Percentiles rank a stretch among this genome's conserved stretches.
Conservation (phyloP, 2,329 filamentous ascomycete species). For the Berkeleyomyces basicola region DNA sequence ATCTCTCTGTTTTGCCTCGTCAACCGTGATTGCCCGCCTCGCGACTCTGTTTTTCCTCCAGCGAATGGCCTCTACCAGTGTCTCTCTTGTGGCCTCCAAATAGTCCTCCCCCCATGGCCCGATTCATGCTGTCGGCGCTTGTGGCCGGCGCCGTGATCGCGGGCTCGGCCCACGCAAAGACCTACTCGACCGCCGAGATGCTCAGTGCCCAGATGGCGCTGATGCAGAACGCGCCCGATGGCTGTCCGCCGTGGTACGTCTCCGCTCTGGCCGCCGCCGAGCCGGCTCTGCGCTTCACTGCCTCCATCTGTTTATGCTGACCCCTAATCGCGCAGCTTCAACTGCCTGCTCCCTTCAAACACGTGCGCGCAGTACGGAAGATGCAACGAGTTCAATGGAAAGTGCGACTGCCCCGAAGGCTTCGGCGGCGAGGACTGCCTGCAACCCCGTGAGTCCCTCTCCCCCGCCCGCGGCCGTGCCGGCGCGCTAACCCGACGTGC, state of each 20-base stretch:
- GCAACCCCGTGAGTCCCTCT: constrained; percentile 43
- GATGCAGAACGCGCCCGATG: constrained; percentile 54
- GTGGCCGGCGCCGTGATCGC: neutral
- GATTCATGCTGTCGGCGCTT: neutral
- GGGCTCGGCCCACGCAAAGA: constrained; percentile 23
- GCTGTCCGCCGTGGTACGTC: constrained; percentile 61
- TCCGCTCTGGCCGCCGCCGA: constrained; percentile 11
- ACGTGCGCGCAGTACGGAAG: constrained; percentile 78
- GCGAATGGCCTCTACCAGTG: neutral
- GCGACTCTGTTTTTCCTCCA: neutral
- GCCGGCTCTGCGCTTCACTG: neutral
- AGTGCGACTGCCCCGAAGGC: constrained; percentile 80
- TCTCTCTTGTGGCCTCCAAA: neutral
- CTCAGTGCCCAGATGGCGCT: constrained; percentile 50
- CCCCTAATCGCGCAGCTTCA: constrained; percentile 53
- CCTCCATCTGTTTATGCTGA: neutral
- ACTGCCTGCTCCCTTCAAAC: constrained; percentile 88
- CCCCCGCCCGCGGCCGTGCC: neutral
- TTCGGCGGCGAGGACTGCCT: constrained; percentile 93
- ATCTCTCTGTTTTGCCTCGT: neutral
- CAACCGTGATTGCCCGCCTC: neutral
- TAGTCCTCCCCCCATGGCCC: neutral
- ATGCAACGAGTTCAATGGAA: constrained; percentile 80
- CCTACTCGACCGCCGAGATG: constrained; percentile 44
- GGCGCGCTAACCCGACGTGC: constrained; percentile 1